phyloP scores from a whole-genome alignment of 352 stramenopile genomes.

The Thalassiosira pacifica region DNA sequence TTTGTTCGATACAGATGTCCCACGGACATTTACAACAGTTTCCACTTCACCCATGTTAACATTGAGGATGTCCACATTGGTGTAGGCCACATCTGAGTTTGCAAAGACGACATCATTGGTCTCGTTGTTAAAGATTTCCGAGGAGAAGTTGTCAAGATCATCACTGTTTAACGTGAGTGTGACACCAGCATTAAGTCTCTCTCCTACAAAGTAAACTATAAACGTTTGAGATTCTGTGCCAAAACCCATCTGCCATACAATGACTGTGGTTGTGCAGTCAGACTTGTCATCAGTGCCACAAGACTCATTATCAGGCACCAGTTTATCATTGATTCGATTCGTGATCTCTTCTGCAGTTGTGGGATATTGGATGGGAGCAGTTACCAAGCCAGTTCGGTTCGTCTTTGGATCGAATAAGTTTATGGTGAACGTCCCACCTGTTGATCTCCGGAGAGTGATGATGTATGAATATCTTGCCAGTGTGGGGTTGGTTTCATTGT shows the following conservation, averaged over 20 bases:
- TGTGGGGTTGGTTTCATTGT: constrained; percentile 5
- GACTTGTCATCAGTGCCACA: constrained; percentile 36
- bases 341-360: constrained; percentile 42
- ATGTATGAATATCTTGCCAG: constrained; percentile 48
- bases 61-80: constrained; percentile 52
- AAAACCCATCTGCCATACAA: constrained; percentile 48
- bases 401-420: constrained; percentile 44
- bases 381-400: constrained; percentile 3
- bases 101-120: constrained; percentile 55
- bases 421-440: constrained; percentile 48
- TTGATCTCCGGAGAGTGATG: constrained; percentile 52
- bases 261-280: constrained; percentile 30
- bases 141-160: constrained; percentile 37
- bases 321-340: background rate
- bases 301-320: constrained; percentile 24
- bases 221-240: constrained; percentile 29
- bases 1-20: constrained; percentile 43
- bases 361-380: constrained; percentile 26
- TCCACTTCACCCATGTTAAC: constrained; percentile 46
- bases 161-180: constrained; percentile 29
- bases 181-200: constrained; percentile 52
- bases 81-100: constrained; percentile 61
- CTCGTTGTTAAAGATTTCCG: constrained; percentile 52
- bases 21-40: constrained; percentile 56
- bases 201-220: constrained; percentile 62